phyloP scores from a whole-genome alignment of 345 rosid genomes.

The Noccaea caerulescens region DNA sequence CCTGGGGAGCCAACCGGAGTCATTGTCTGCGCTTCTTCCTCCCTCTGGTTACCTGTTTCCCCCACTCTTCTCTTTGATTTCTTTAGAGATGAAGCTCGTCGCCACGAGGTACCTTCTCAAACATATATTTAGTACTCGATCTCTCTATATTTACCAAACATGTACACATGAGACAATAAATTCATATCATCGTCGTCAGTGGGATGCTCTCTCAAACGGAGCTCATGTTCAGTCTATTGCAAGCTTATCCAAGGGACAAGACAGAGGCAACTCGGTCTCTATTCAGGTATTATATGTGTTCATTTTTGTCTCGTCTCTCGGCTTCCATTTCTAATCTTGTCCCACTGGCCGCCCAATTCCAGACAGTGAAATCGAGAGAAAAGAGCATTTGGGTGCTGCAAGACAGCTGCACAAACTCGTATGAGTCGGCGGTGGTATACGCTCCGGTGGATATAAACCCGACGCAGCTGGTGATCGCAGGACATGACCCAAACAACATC shows the following conservation, averaged over 20 bases:
- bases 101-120: constrained; percentile 66
- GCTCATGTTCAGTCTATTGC: constrained; percentile 73
- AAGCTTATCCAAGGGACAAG: constrained; percentile 86
- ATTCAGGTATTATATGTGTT: constrained; percentile 56
- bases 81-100: constrained; percentile 81
- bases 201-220: constrained; percentile 85
- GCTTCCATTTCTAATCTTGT: background rate
- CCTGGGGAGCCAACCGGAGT: constrained; percentile 94
- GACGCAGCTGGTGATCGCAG: constrained; percentile 83
- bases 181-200: constrained; percentile 49
- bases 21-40: constrained; percentile 86
- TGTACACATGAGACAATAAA: background rate
- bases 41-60: constrained; percentile 82
- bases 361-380: constrained; percentile 80
- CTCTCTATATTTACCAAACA: background rate
- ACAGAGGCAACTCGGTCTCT: constrained; percentile 89
- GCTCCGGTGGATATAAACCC: constrained; percentile 79
- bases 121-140: background rate
- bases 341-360: constrained; percentile 28
- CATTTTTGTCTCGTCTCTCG: background rate
- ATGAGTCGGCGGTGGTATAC: constrained; percentile 80
- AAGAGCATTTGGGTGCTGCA: constrained; percentile 79
- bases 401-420: constrained; percentile 83
- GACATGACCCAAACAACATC: constrained; percentile 88
- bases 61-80: constrained; percentile 76